Percentiles rank a stretch among this genome's conserved stretches.
phyloP scores from a whole-genome alignment of 2,329 filamentous ascomycete species.

The Curvularia spicifera region DNA sequence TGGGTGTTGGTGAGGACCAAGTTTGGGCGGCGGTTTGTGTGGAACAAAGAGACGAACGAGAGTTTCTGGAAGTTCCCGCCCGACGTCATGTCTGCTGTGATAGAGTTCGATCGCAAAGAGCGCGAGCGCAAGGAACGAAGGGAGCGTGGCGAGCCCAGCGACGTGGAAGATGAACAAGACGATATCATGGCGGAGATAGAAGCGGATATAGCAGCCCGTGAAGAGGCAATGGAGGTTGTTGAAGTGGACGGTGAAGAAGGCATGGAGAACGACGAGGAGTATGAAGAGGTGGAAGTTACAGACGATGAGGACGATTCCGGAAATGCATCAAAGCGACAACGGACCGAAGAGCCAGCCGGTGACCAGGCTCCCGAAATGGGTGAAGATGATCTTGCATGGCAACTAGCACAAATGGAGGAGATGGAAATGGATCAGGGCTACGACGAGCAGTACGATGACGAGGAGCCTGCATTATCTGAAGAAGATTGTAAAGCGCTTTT shows the following conservation, averaged over 20 bases:
- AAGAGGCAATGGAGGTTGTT: constrained; percentile 42
- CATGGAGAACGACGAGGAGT: constrained; percentile 70
- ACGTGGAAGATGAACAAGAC: constrained; percentile 37
- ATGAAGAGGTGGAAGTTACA: constrained; percentile 78
- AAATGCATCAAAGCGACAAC: constrained; percentile 59
- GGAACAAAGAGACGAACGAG: constrained; percentile 83
- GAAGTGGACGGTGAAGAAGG: constrained; percentile 49
- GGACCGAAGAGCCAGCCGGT: constrained; percentile 52
- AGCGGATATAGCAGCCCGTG: constrained; percentile 39
- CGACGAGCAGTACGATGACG: constrained; percentile 74
- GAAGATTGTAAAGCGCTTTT: constrained; percentile 81
- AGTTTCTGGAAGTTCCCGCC: constrained; percentile 96
- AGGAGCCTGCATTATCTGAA: constrained; percentile 72
- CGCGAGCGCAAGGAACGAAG: constrained; percentile 67
- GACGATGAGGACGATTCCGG: constrained; percentile 57
- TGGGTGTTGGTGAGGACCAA: constrained; percentile 96
- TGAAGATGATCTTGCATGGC: constrained; percentile 92
- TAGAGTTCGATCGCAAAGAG: constrained; percentile 73
- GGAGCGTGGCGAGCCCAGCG: constrained; percentile 54
- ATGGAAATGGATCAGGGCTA: constrained; percentile 75
- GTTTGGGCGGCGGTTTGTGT: constrained; percentile 84
- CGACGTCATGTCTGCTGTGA: constrained; percentile 76
- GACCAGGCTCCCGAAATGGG: constrained; percentile 75
- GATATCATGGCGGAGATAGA: constrained; percentile 46
- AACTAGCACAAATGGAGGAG: constrained; percentile 86